These are phyloP conservation scores for Colletotrichum tanaceti DNA, from an alignment of 2,329 filamentous ascomycete species.

Conservation along the genomic window DNA sequence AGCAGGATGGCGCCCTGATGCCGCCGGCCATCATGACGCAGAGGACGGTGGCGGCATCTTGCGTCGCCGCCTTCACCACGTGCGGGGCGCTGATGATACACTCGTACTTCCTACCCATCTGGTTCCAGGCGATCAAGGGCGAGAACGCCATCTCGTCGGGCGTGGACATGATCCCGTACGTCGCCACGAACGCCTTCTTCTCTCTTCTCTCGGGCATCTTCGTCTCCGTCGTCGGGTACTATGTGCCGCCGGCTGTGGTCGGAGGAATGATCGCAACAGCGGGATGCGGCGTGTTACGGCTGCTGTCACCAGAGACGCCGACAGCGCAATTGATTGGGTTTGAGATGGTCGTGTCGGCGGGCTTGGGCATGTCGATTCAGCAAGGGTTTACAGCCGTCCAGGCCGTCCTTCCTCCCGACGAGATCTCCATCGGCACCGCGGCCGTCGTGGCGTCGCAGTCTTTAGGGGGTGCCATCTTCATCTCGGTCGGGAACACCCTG, in stretches of 20 bases:
- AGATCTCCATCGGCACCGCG: conserved; percentile 45
- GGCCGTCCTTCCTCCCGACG: conserved; percentile 44
- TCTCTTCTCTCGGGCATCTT: conserved; percentile 51
- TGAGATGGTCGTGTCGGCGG: conserved; percentile 58
- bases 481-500: conserved; percentile 57
- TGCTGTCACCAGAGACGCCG: conserved; percentile 48
- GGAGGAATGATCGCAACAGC: conserved; percentile 51
- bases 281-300: conserved; percentile 52
- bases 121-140: conserved; percentile 51
- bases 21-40: conserved; percentile 57
- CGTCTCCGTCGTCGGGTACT: conserved; percentile 57
- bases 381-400: conserved; percentile 59
- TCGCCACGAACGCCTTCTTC: conserved; percentile 47
- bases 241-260: conserved; percentile 45
- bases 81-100: conserved; percentile 57
- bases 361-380: conserved; percentile 54
- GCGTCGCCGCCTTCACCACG: conserved; percentile 54
- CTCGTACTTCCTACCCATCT: conserved; percentile 60
- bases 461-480: conserved; percentile 58
- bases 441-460: conserved; percentile 49
- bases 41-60: conserved; percentile 54
- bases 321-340: conserved; percentile 58
- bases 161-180: conserved; percentile 49
- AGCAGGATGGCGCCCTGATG: conserved; percentile 58
- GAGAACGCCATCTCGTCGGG: conserved; percentile 49